Evolutionary conservation across 1,284 basidiomycete species (phyloP).

Genomic region (Bothia castanella): DNA sequence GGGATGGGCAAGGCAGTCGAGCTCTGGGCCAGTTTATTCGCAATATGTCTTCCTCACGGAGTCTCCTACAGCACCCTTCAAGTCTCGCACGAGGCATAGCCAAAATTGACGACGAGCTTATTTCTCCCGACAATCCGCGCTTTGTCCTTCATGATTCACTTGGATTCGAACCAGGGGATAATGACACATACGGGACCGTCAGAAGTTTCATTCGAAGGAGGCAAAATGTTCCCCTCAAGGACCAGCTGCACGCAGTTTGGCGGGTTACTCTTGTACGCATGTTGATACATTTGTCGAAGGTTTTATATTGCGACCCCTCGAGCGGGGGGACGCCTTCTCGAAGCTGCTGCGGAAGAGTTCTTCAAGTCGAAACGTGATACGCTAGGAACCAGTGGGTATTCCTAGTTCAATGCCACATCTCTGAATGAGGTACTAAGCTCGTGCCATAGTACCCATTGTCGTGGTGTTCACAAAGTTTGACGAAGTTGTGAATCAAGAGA

Average conservation of each 20-base stretch:
- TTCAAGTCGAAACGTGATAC: background rate
- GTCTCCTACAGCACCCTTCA: background rate
- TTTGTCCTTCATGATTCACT: slow-evolving; percentile 3
- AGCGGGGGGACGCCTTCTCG: background rate
- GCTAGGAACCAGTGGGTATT: too few relatives aligned
- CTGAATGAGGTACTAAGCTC: too few relatives aligned
- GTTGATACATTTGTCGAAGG: too few relatives aligned
- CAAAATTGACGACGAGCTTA: background rate
- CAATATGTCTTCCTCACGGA: background rate
- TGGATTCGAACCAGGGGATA: slow-evolving; percentile 1
- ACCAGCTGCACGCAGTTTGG: slow-evolving; percentile 1
- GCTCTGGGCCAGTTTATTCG: background rate
- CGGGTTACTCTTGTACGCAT: background rate
- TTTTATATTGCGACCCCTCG: background rate
- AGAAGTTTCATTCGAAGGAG: background rate
- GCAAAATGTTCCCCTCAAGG: background rate
- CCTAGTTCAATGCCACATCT: too few relatives aligned
- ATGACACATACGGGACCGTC: background rate
- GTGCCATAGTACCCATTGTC: background rate
- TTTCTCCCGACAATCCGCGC: background rate
- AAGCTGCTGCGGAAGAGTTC: background rate
- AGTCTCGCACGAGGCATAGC: background rate
- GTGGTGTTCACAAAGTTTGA: background rate
- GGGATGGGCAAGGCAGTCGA: slow-evolving; percentile 1
- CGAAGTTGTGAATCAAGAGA: background rate